phyloP scores from a whole-genome alignment of 306 rosid species.

The Luffa aegyptiaca region DNA sequence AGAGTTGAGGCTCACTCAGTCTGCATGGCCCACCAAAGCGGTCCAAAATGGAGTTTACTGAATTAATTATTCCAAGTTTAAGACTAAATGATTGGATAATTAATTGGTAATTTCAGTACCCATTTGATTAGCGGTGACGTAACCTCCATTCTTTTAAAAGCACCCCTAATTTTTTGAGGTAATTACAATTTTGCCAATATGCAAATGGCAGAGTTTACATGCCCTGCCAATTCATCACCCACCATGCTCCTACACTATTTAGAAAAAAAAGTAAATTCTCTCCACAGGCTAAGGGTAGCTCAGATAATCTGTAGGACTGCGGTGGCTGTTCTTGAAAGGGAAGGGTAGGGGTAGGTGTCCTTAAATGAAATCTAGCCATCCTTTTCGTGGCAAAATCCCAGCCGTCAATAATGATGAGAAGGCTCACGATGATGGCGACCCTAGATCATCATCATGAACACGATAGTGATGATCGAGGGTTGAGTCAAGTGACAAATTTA shows the following conservation, averaged over 20 bases:
- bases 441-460: background rate
- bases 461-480: too few relatives aligned
- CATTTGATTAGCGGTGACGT: background rate
- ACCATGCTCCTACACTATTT: background rate
- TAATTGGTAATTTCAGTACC: background rate
- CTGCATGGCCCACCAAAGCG: background rate
- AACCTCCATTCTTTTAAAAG: background rate
- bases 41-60: background rate
- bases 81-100: slow-evolving; percentile 6
- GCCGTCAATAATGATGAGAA: background rate
- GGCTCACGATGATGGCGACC: background rate
- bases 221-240: background rate
- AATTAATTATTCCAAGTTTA: background rate
- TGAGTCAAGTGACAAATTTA: too few relatives aligned
- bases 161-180: background rate
- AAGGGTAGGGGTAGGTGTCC: slow-evolving; percentile 6
- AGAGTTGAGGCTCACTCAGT: background rate
- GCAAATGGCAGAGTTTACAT: background rate
- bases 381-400: background rate
- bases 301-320: slow-evolving; percentile 4
- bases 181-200: background rate
- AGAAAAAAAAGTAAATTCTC: background rate
- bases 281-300: background rate
- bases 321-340: background rate
- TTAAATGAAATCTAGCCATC: background rate